phyloP scores from a whole-genome alignment of 352 stramenopile species.

The Pythium myriotylum region DNA sequence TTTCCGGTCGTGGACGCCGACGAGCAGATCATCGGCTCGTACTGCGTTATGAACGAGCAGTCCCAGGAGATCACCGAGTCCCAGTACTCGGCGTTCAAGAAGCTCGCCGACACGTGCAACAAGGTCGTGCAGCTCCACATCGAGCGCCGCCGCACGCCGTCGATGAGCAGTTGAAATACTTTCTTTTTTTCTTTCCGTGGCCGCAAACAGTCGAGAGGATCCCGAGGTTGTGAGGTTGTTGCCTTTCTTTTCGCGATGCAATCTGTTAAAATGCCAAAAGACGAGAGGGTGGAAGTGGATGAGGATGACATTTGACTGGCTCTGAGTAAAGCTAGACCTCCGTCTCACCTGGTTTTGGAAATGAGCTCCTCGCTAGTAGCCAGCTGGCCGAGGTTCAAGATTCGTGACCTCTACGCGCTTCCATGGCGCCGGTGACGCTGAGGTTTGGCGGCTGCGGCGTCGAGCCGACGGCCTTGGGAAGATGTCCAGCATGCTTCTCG shows the following conservation, averaged over 20 bases:
- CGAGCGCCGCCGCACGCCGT: background rate
- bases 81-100: slow-evolving; percentile 57
- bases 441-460: too few species aligned
- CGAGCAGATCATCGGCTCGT: slow-evolving; percentile 51
- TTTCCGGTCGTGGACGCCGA: slow-evolving; percentile 50
- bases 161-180: background rate
- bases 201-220: too few species aligned
- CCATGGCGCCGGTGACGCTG: too few species aligned
- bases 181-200: background rate
- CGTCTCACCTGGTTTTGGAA: background rate
- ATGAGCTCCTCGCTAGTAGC: background rate
- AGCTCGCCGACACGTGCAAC: slow-evolving; percentile 32
- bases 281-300: background rate
- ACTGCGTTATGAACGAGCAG: slow-evolving; percentile 56
- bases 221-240: too few species aligned
- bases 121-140: slow-evolving; percentile 17
- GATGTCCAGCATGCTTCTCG: too few species aligned
- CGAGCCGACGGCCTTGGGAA: too few species aligned
- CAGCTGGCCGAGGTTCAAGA: background rate
- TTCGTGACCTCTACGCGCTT: background rate
- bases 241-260: too few species aligned
- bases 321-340: background rate
- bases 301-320: background rate
- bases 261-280: background rate
- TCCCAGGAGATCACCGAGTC: slow-evolving; percentile 45